Evolutionary conservation across 176 grass and related monocot genomes (phyloP).

Genomic region (Puccinellia tenuiflora): DNA sequence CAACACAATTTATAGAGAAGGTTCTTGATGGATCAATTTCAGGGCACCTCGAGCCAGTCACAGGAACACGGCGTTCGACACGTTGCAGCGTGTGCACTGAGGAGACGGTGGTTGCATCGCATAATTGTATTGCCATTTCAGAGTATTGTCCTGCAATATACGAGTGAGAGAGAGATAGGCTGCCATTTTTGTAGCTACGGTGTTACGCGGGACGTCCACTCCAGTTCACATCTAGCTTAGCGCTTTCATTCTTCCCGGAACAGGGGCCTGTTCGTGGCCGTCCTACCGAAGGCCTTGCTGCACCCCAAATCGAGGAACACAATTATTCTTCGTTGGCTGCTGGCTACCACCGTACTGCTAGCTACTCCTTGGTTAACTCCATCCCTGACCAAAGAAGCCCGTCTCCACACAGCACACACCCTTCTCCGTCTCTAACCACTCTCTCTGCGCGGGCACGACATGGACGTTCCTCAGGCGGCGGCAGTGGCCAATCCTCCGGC

Average conservation of each 20-base stretch:
- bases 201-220: background rate
- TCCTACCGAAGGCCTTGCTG: background rate
- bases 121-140: background rate
- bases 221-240: background rate
- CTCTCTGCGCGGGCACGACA: background rate
- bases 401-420: background rate
- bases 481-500: background rate
- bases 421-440: background rate
- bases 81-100: background rate
- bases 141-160: background rate
- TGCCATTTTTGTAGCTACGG: background rate
- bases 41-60: too few relatives aligned
- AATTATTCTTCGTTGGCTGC: background rate
- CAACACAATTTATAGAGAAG: too few relatives aligned
- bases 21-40: too few relatives aligned
- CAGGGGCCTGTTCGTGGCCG: background rate
- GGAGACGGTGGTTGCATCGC: background rate
- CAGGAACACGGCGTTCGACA: background rate
- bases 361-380: background rate
- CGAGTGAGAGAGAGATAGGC: background rate
- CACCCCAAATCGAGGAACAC: background rate
- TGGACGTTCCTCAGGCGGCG: background rate
- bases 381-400: background rate
- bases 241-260: background rate
- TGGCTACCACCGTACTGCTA: background rate